Conservation (phyloP, 148 eudicot genomes). For the Nepenthes mirabilis region DNA sequence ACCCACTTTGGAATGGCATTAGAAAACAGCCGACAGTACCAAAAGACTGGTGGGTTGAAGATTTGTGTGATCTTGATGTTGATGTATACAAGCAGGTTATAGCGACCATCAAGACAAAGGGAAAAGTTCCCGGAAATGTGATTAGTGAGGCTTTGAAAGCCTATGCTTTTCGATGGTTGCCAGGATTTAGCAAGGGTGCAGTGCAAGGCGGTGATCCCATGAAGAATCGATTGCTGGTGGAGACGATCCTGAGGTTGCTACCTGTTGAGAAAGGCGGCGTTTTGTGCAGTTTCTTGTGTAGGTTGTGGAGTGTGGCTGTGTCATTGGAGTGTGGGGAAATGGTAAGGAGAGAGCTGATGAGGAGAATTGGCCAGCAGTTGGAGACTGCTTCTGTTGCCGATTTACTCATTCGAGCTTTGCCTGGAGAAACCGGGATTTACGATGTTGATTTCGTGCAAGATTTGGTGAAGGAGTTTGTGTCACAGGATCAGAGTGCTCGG, state of each 20-base stretch:
- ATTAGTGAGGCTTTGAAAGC: conserved; percentile 76
- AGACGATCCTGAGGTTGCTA: conserved; percentile 41
- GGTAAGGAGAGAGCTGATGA: conserved; percentile 35
- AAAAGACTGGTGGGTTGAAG: conserved; percentile 95
- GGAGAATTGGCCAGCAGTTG: conserved; percentile 56
- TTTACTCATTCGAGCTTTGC: conserved; percentile 45
- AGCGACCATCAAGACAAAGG: conserved; percentile 43
- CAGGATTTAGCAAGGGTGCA: conserved; percentile 50
- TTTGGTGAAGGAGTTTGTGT: conserved; percentile 58
- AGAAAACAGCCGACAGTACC: conserved; percentile 59
- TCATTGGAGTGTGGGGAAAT: conserved; percentile 55
- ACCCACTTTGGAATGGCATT: conserved; percentile 37
- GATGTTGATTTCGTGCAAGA: conserved; percentile 47
- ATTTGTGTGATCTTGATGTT: conserved; percentile 64
- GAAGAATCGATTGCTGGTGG: conserved; percentile 48
- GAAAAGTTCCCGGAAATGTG: conserved; percentile 36
- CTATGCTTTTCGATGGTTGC: conserved; percentile 47
- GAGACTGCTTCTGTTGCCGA: conserved; percentile 70
- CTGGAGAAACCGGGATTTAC: conserved; percentile 40
- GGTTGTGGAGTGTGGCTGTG: conserved; percentile 47
- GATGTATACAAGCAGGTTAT: conserved; percentile 64
- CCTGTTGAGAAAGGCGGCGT: conserved; percentile 53
- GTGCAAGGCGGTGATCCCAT: conserved; percentile 40
- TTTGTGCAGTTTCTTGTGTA: conserved; percentile 57
- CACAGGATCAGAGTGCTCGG: conserved; percentile 15